phyloP scores from a whole-genome alignment of 202 grass and related monocot genomes.

The Schoenoplectus tabernaemontani region DNA sequence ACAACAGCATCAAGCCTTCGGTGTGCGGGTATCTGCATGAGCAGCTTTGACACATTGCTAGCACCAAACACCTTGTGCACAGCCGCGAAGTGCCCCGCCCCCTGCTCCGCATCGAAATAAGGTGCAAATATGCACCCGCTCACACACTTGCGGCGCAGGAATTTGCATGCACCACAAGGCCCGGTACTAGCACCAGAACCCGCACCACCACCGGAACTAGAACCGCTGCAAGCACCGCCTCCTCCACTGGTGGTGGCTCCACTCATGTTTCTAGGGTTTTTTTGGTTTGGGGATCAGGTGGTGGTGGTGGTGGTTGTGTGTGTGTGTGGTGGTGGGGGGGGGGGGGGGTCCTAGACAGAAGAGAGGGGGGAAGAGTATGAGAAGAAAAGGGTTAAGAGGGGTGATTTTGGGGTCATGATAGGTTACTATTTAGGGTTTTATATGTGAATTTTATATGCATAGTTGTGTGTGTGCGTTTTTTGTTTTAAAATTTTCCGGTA shows the following conservation, averaged over 20 bases:
- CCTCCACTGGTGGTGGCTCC: conserved; percentile 12
- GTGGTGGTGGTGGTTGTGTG: too few species aligned
- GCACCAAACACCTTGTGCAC: conserved; percentile 99
- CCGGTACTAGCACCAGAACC: conserved; percentile 36
- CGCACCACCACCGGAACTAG: conserved; percentile 17
- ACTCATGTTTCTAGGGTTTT: conserved; percentile 15
- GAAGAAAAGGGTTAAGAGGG: conserved; percentile 22
- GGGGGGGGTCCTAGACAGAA: neutral
- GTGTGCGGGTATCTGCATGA: conserved; percentile 85
- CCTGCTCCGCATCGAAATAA: conserved; percentile 98
- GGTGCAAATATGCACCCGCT: conserved; percentile 95
- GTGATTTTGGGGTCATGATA: conserved; percentile 29
- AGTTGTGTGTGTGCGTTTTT: conserved; percentile 2
- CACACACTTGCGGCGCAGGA: conserved; percentile 93
- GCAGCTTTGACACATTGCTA: conserved; percentile 97
- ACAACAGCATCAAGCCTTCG: conserved; percentile 91
- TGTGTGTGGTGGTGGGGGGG: neutral
- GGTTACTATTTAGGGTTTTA: conserved; percentile 38
- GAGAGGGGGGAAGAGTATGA: neutral
- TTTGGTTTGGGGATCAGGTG: too few species aligned
- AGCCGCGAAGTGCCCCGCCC: conserved; percentile 87
- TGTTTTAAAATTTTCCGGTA: conserved; percentile 24
- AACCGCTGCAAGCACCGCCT: conserved; percentile 25
- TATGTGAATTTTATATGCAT: conserved; percentile 24
- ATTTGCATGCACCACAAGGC: conserved; percentile 95